Conservation (phyloP, 176 grass and related monocot species). For the Areca catechu region DNA sequence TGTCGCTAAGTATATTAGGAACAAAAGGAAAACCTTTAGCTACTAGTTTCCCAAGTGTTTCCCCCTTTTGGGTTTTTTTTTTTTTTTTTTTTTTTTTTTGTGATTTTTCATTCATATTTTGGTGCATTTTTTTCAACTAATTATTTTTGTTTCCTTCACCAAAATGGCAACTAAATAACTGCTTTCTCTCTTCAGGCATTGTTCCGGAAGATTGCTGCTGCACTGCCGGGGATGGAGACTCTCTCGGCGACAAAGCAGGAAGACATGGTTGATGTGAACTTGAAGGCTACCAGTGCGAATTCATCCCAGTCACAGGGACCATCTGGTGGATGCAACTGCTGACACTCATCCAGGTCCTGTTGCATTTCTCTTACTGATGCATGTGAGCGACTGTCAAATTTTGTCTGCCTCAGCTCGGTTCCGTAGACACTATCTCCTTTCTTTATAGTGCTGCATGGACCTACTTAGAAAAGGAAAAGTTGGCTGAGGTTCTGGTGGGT, state of each 20-base stretch:
- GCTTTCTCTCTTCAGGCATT: slow-evolving; percentile 21
- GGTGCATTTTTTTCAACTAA: not conserved
- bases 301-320: slow-evolving; percentile 26
- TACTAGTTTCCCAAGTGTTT: no score
- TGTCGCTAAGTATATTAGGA: no score
- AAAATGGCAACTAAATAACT: not conserved
- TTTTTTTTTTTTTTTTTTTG: not conserved
- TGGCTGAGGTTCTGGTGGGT: no score
- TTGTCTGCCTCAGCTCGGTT: no score
- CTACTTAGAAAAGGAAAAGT: no score
- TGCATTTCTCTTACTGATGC: no score
- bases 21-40: no score
- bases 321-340: slow-evolving; percentile 37
- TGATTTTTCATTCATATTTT: not conserved
- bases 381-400: no score
- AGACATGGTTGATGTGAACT: slow-evolving; percentile 47
- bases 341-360: not conserved
- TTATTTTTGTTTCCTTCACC: no score
- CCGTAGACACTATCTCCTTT: no score
- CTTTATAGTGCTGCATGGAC: no score
- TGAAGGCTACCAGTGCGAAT: slow-evolving; percentile 29
- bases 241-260: slow-evolving; percentile 36
- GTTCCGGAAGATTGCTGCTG: slow-evolving; percentile 41
- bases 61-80: no score
- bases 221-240: slow-evolving; percentile 39